Evolutionary conservation across 305 asterid species (phyloP).

Genomic region (Striga hermonthica): DNA sequence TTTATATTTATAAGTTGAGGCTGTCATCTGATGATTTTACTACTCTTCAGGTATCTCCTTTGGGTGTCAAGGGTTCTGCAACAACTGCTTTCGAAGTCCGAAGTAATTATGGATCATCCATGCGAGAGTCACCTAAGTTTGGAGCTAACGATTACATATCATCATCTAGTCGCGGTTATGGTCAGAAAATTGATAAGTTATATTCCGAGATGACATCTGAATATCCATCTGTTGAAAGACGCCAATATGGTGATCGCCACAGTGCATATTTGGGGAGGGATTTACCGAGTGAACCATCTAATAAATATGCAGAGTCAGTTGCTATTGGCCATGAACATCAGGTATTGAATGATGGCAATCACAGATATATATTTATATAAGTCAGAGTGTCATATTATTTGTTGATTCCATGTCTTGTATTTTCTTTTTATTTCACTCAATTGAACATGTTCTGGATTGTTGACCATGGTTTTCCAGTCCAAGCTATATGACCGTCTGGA

Average conservation of each 20-base stretch:
- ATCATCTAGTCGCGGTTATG: conserved; percentile 68
- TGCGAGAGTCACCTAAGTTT: conserved; percentile 71
- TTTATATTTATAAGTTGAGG: conserved; percentile 17
- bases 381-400: conserved; percentile 14
- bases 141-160: conserved; percentile 58
- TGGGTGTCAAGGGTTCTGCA: conserved; percentile 61
- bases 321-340: conserved; percentile 71
- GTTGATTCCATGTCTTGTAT: conserved; percentile 1
- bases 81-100: conserved; percentile 73
- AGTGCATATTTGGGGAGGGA: conserved; percentile 71
- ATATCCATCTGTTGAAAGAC: conserved; percentile 72
- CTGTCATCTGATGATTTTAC: conserved; percentile 23
- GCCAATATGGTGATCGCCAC: conserved; percentile 62
- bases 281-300: conserved; percentile 61
- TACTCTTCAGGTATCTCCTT: conserved; percentile 55
- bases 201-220: conserved; percentile 71
- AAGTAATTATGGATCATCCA: conserved; percentile 58
- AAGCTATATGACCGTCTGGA: conserved; percentile 75
- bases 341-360: conserved; percentile 45
- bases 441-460: conserved; percentile 11
- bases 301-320: conserved; percentile 65
- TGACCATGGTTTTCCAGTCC: conserved; percentile 44
- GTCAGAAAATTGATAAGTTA: conserved; percentile 68
- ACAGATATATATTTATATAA: conserved; percentile 10
- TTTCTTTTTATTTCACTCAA: conserved; percentile 15